Percentiles rank a stretch among this genome's conserved stretches.
phyloP scores from a whole-genome alignment of 306 rosid species.

The Biancaea sappan region DNA sequence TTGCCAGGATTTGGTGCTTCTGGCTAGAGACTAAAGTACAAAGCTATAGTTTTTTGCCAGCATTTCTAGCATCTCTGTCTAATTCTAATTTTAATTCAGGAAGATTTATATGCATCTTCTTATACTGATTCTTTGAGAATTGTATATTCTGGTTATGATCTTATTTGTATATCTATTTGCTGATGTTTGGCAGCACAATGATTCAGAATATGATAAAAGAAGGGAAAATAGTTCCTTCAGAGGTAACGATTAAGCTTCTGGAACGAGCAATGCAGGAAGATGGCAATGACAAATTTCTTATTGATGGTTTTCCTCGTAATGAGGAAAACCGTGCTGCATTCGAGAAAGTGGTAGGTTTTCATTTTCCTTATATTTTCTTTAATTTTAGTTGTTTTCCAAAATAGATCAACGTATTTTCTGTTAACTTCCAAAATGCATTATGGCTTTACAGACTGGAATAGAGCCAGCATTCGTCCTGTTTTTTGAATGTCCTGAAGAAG shows the following conservation, averaged over 20 bases:
- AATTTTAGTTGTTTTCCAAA: constrained; percentile 3
- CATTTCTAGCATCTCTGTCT: not conserved
- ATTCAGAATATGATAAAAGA: constrained; percentile 92
- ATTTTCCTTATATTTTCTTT: not conserved
- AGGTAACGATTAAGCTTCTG: constrained; percentile 92
- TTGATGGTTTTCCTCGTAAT: constrained; percentile 99
- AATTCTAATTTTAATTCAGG: not conserved
- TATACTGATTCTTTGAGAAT: not conserved
- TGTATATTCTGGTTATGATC: not conserved
- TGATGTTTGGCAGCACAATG: constrained; percentile 70
- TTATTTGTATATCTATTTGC: constrained; percentile 29
- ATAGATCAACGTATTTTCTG: constrained; percentile 1
- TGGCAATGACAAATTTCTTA: constrained; percentile 88
- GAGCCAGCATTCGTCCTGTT: constrained; percentile 86
- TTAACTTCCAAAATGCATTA: constrained; percentile 29
- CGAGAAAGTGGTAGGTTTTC: constrained; percentile 74
- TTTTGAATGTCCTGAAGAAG: constrained; percentile 85
- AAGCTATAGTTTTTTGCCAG: not conserved
- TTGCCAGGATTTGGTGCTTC: not conserved
- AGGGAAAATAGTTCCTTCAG: constrained; percentile 96
- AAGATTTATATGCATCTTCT: not conserved
- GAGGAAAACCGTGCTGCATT: constrained; percentile 99
- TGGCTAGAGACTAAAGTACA: not conserved
- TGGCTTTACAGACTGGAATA: constrained; percentile 76
- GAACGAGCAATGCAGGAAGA: constrained; percentile 73